A percentile compares a stretch with the other conserved stretches of the same genome.
Evolutionary conservation across 805 yeast species (phyloP).

Genomic region (Diddensiella transvaalensis): DNA sequence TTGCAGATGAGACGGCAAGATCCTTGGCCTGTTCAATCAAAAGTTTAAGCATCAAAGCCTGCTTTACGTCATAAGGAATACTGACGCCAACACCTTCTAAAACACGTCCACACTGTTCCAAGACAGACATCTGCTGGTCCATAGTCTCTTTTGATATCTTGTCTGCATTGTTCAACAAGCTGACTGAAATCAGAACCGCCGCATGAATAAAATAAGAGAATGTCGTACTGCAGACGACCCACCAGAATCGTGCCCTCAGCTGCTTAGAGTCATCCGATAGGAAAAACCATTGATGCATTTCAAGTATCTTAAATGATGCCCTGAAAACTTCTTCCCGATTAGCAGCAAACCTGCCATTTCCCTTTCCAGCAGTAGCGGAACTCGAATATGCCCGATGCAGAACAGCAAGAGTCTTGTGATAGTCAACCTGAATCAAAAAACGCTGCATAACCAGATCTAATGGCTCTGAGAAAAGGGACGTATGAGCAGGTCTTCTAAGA

Average conservation of each 20-base stretch:
- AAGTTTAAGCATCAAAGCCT: conserved; percentile 16
- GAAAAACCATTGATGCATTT: conserved; percentile 21
- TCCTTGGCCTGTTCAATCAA: conserved; percentile 19
- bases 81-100: conserved; percentile 11
- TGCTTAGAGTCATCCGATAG: conserved; percentile 9
- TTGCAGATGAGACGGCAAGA: conserved; percentile 1
- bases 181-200: conserved; percentile 14
- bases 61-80: conserved; percentile 14
- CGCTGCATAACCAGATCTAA: conserved; percentile 28
- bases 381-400: conserved; percentile 27
- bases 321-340: conserved; percentile 16
- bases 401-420: conserved; percentile 28
- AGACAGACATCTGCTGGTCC: conserved; percentile 8
- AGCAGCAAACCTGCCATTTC: conserved; percentile 10
- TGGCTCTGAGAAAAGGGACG: conserved; percentile 15
- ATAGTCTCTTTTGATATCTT: conserved; percentile 11
- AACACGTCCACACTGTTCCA: conserved; percentile 12
- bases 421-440: conserved; percentile 29
- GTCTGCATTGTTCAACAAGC: conserved; percentile 18
- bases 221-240: conserved; percentile 11
- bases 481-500: conserved; percentile 19
- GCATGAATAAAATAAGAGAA: conserved; percentile 22
- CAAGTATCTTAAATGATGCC: conserved; percentile 19
- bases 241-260: conserved; percentile 16
- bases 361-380: conserved; percentile 8